Evolutionary conservation across 345 rosid genomes (phyloP).

Genomic region (Dipteronia sinensis): DNA sequence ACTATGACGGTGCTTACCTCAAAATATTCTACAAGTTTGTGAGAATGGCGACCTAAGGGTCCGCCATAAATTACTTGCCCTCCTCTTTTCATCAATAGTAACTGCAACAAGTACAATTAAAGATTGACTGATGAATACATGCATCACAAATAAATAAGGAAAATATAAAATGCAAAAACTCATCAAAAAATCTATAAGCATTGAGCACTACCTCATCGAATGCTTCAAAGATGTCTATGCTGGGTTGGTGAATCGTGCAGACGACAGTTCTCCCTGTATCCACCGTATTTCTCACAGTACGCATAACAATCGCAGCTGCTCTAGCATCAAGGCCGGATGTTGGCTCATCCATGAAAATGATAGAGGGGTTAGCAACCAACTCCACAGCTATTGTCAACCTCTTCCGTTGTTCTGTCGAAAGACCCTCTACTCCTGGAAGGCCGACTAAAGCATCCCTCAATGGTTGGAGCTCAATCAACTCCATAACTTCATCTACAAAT

Average conservation of each 20-base stretch:
- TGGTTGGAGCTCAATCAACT: constrained; percentile 79
- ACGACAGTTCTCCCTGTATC: constrained; percentile 98
- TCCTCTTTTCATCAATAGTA: constrained; percentile 87
- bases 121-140: background rate
- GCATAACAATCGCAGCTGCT: constrained; percentile 97
- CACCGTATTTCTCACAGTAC: constrained; percentile 88
- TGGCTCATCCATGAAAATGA: constrained; percentile 96
- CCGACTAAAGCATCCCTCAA: constrained; percentile 80
- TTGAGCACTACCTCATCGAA: constrained; percentile 73
- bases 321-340: constrained; percentile 96
- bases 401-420: constrained; percentile 92
- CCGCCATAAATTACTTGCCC: constrained; percentile 93
- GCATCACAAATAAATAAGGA: background rate
- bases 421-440: constrained; percentile 83
- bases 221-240: constrained; percentile 89
- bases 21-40: constrained; percentile 79
- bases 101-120: constrained; percentile 42
- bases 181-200: background rate
- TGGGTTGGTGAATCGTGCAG: constrained; percentile 96
- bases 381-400: constrained; percentile 96
- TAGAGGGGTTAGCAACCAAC: constrained; percentile 90
- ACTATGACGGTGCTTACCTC: constrained; percentile 47
- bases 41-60: constrained; percentile 71
- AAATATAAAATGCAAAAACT: background rate
- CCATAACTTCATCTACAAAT: constrained; percentile 95